phyloP scores from a whole-genome alignment of 805 yeast genomes.

The Metschnikowia reukaufii region DNA sequence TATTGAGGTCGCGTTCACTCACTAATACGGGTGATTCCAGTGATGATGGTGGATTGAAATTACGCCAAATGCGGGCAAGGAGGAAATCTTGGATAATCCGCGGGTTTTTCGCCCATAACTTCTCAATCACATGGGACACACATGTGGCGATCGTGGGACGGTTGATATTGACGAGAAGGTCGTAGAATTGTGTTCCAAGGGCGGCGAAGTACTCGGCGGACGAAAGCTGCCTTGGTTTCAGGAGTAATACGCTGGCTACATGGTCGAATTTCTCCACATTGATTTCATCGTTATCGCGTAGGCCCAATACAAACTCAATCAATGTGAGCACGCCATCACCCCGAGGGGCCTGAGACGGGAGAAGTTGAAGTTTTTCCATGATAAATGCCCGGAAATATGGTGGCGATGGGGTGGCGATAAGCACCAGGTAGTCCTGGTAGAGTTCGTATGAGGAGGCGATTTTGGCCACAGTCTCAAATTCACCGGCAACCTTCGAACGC shows the following conservation, averaged over 20 bases:
- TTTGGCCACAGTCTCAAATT: constrained; percentile 32
- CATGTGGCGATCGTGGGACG: constrained; percentile 61
- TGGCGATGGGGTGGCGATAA: constrained; percentile 52
- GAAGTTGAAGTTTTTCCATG: constrained; percentile 47
- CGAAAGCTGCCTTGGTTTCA: constrained; percentile 56
- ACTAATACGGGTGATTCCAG: constrained; percentile 30
- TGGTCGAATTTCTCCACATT: constrained; percentile 65
- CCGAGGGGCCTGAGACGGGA: constrained; percentile 53
- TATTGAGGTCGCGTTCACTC: constrained; percentile 53
- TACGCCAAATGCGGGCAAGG: constrained; percentile 48
- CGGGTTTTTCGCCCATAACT: constrained; percentile 50
- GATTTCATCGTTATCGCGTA: constrained; percentile 70
- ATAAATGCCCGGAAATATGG: constrained; percentile 48
- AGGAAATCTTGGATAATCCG: constrained; percentile 59
- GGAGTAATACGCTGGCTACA: constrained; percentile 62
- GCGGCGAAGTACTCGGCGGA: constrained; percentile 52
- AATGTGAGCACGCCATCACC: constrained; percentile 70
- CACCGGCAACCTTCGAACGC: constrained; percentile 5
- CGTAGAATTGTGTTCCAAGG: constrained; percentile 66
- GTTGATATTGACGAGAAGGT: constrained; percentile 56
- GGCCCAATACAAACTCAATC: constrained; percentile 74
- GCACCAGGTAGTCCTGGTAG: constrained; percentile 56
- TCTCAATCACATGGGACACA: constrained; percentile 53
- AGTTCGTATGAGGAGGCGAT: constrained; percentile 68
- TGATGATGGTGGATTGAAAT: constrained; percentile 36